Base-by-base conservation (phyloP, 495 filamentous ascomycete species). In the Penicillium macrosclerotiorum region DNA sequence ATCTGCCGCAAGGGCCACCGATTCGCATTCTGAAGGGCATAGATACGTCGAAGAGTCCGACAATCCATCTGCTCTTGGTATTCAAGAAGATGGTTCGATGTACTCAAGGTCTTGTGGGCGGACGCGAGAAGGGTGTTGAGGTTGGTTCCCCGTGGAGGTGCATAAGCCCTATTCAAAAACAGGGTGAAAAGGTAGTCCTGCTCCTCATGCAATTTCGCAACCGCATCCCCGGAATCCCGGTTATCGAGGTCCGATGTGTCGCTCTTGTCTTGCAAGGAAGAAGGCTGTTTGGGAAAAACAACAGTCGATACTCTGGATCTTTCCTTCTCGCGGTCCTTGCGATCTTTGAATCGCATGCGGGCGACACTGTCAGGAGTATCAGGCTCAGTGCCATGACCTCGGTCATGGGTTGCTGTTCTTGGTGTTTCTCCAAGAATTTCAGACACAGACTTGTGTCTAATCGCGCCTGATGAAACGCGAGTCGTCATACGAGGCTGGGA, bases 1-100 rank as follows among this genome's bases (percentile, higher is more conserved):
- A 90, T 77, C 58, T 97, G 94, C 39, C 91, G 79, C 48, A 98
- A 71, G 2, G 90, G 92, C 90, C 93, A 96, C 47, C 87, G 80
- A 52, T 92, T 89, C 12, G 86, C 81, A 55, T 86, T 85, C 54
- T 97, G 93, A 30, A 97, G 74, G 35, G 89, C 82, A 52, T 95
- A 93, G 12, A 97, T 89, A 4, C 88, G 76, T 16, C 85, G 83
- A 9, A 96, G 59, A 8, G 95, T 85, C 39, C 85, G 85, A 51
- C 85, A 87, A 43, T 93, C 87, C 68, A 91, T 89, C 36, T 83
- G 78, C 54, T 97, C 93, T 32, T 86, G 78, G 33, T 90, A 80
- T 14, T 84, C 83, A 3, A 89, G 75, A 19, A 83, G 78, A 44
- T 89, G 82, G 56, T 93, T 88, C 2, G 79, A 69, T 0, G 90